Conservation (phyloP, 805 yeast species). For the Candida schatavii region DNA sequence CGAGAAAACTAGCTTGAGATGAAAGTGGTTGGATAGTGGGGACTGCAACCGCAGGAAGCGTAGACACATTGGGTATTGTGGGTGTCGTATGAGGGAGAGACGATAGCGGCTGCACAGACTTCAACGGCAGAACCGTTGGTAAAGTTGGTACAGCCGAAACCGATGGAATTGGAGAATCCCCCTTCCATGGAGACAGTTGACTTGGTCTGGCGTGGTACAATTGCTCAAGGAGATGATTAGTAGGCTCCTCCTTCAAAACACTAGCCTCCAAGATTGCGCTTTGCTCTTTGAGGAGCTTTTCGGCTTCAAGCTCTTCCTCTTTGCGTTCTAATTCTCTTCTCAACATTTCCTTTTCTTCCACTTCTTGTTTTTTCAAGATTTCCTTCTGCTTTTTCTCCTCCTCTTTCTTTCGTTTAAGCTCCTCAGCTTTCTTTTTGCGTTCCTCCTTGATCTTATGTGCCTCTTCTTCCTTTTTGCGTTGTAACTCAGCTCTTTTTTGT, state of each 20-base stretch:
- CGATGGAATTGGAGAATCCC: too few relatives aligned
- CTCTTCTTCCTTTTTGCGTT: constrained; percentile 27
- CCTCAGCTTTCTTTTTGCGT: constrained; percentile 23
- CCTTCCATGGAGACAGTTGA: too few relatives aligned
- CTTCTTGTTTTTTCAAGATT: constrained; percentile 12
- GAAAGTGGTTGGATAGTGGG: too few relatives aligned
- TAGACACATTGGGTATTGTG: too few relatives aligned
- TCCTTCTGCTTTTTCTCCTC: constrained; percentile 19
- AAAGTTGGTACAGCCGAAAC: too few relatives aligned
- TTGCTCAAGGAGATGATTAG: constrained; percentile 30
- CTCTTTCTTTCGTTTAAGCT: constrained; percentile 21
- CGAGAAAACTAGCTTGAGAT: too few relatives aligned
- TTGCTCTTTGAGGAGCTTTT: constrained; percentile 11
- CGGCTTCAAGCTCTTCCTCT: constrained; percentile 10
- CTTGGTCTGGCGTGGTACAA: constrained; percentile 33
- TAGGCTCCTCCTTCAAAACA: constrained; percentile 2
- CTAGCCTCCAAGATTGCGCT: constrained; percentile 6
- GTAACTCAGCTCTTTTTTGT: constrained; percentile 27
- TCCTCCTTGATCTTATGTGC: constrained; percentile 24
- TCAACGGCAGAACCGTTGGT: too few relatives aligned
- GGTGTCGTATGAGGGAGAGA: too few relatives aligned
- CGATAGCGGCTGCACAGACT: too few relatives aligned
- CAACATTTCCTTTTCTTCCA: constrained; percentile 12
- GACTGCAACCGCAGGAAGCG: too few relatives aligned
- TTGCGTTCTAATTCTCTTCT: constrained; percentile 1